A percentile compares a stretch with the other conserved stretches of the same genome.
Conservation (phyloP, 208 protist genomes). For the Acanthamoeba lenticulata region DNA sequence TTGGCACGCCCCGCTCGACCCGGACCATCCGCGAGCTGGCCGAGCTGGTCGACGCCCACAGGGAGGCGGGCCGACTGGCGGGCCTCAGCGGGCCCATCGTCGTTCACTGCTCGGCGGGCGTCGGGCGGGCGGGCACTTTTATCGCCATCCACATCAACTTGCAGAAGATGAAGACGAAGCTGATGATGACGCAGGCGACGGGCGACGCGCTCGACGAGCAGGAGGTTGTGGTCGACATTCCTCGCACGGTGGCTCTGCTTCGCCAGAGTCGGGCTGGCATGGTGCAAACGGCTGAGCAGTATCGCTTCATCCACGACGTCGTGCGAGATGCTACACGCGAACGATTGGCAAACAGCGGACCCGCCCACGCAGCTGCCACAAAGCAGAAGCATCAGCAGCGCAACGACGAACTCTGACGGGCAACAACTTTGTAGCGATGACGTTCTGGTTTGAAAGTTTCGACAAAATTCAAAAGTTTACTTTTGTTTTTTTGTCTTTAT, state of each 20-base stretch:
- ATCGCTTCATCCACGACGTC: background rate
- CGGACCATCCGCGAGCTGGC: constrained; percentile 6
- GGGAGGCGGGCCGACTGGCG: background rate
- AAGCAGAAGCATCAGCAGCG: background rate
- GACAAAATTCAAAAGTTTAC: no score
- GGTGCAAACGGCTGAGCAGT: constrained; percentile 30
- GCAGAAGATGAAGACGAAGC: background rate
- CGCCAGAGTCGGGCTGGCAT: background rate
- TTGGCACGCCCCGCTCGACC: background rate
- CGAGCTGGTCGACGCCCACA: background rate
- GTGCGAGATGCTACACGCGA: background rate
- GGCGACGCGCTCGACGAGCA: background rate
- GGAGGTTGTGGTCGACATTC: background rate
- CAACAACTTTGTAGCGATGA: no score
- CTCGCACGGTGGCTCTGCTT: background rate
- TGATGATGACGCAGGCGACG: background rate
- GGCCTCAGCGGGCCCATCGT: constrained; percentile 36
- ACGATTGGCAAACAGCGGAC: no score
- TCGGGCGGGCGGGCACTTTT: constrained; percentile 47
- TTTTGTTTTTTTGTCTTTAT: no score
- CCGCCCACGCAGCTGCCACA: background rate
- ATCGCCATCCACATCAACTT: constrained; percentile 11
- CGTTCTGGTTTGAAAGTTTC: no score
- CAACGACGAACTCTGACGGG: background rate
- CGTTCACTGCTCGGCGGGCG: constrained; percentile 49